Evolutionary conservation across 768 basidiomycete genomes (phyloP), one percentile per base, ranked within the genome.

Genomic region (Cubamyces lactineus): DNA sequence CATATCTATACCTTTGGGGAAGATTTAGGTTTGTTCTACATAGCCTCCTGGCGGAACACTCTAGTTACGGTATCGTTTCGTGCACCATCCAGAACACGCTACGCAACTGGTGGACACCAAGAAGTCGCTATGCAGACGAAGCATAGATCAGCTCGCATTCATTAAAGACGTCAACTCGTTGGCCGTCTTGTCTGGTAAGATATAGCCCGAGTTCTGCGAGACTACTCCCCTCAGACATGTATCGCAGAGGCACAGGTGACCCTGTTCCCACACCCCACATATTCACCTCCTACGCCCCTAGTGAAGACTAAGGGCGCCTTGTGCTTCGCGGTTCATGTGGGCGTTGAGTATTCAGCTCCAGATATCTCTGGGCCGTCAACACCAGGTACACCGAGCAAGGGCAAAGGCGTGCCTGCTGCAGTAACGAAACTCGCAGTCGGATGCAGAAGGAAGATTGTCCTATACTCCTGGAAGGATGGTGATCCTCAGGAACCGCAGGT

Each of bases 381-480:
- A 42, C 70, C 54, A 17, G 65, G 49, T 57, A 67, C 24, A 60
- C 53, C 21, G 63, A 65, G 59, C 42, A 63, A 71, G 28, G 75
- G 74, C 1, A 80, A 79, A 28, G 77, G 82, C 11, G 86, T 89
- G 34, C 87, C 91, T 38, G 82, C 81, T 3, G 73, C 88, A 23
- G 78, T 92, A n/a, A 94, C 94, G 0, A 81, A 83, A 57, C 81
- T 99, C 16, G 80, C 92, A 13, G 81, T 97, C 4, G 96, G 95
- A 26, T 97, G 96, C 72, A 78, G 90, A 63, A 82, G 94, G 65
- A 93, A 88, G 71, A 84, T 92, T 7, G 87, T 95, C 0, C 76
- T 97, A 16, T 94, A 95, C 72, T 83, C 85, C 8, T 96, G 94
- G 90, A 87, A 83, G 63, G 92, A 95, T 68, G 91, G 92, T 17